Evolutionary conservation across 805 yeast genomes (phyloP), one percentile per base, ranked within the genome.

Genomic region (Cyberlindnera veronae): DNA sequence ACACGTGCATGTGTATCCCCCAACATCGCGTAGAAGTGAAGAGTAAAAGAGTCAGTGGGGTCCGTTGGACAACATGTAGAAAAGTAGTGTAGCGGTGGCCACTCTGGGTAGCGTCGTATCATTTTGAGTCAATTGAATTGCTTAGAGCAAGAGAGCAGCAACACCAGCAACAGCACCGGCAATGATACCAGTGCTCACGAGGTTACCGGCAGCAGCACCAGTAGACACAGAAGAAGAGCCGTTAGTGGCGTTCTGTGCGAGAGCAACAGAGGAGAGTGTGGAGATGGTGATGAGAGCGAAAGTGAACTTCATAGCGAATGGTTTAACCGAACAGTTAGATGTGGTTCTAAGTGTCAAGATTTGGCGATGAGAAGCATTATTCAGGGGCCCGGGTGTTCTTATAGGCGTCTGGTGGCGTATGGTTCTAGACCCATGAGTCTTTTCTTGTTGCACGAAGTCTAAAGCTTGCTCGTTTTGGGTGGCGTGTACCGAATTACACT

Each of bases 121-220:
- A 29, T 29, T 12, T 9, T 29, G 19, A 16, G 17, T 21, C 14
- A 9, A 11, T n/a, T 14, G 12, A n/a, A 21, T 36, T n/a, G n/a
- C 17, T 43, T 32, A 51, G 15, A 54, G 33, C 39, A 53, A 31
- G 15, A 53, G 36, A 18, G 57, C 59, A 45, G 42, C 51, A 26
- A 41, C 40, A 32, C 45, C 55, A 36, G 52, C 57, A 39, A 36
- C 49, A 36, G 40, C 54, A 36, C 42, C 50, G 21, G 50, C 42
- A 28, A 46, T 18, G n/a, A 48, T 22, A 37, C 53, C 49, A 24
- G 50, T 45, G 32, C 29, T 42, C 32, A 48, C 13, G 14, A 28
- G 30, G 36, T 38, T 39, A 11, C 34, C 41, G 26, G 44, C 41
- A 22, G 54, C 58, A 18, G 36, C 33, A 19, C 55, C 57, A 19